Base-by-base conservation (phyloP, 1,139 yeast species). In the Lodderomyces orthopsilosis region DNA sequence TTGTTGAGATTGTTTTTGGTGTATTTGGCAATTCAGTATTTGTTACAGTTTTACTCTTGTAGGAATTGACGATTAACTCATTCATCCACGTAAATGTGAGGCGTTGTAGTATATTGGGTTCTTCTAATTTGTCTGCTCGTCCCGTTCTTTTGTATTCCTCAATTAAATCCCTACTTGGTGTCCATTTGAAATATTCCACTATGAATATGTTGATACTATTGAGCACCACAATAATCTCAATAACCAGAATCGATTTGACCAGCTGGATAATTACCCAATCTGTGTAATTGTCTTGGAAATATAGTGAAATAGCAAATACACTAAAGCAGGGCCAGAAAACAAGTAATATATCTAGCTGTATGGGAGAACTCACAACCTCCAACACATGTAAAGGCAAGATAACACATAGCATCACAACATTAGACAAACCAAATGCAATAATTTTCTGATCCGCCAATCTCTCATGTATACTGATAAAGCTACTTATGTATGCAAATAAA, bases 1-100 rank as follows among this genome's bases (percentile, higher is more conserved):
- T 52, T 0, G 85, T 72, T 12, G 77, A 68, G 7, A 80, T 60
- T 27, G 69, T 61, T 2, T 65, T 59, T 1, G 85, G 84, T 2
- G 83, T 75, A 27, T 69, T 62, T 1, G 87, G 86, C 41, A 83
- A 63, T 49, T 78, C 80, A 2, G 74, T 69, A 30, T 74, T 70
- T 14, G 74, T 74, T 7, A 77, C 64, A 5, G 78, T 68, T 47
- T 73, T 71, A 36, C 71, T 70, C 10, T 59, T 56, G 46, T 77
- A 76, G 0, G 84, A 78, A 42, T 73, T 73, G 21, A 58, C 54
- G 30, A 83, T 74, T 46, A 83, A 55, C 1, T 64, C 66, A 52
- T 81, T 81, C 83, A 83, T 78, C 86, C 86, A 81, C 7, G 76
- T 66, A 51, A 79, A 81, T 0, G 85, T 78, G 23, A 79, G 53